phyloP scores from a whole-genome alignment of 148 eudicot species.

The Pharnaceum exiguum region DNA sequence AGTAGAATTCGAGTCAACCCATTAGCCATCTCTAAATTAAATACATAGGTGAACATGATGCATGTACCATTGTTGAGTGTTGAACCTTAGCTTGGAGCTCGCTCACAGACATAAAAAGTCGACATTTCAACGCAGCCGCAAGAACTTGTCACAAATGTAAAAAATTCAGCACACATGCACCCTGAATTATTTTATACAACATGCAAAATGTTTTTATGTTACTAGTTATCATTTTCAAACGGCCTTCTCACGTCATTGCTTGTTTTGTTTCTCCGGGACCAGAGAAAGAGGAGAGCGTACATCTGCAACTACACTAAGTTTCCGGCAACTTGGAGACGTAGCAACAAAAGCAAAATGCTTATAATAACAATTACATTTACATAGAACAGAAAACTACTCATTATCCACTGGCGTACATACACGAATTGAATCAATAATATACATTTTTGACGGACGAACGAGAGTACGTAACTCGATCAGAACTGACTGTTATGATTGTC shows the following conservation, averaged over 20 bases:
- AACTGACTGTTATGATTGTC: slow-evolving; percentile 32
- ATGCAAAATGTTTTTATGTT: background rate
- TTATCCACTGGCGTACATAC: slow-evolving; percentile 3
- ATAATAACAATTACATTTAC: background rate
- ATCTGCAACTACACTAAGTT: no score
- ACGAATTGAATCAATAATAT: background rate
- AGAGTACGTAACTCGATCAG: slow-evolving; percentile 40
- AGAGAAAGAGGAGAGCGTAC: background rate
- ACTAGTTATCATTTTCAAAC: background rate
- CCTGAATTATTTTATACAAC: no score
- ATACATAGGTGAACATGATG: no score
- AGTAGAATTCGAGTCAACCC: no score
- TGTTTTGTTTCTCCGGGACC: slow-evolving; percentile 4
- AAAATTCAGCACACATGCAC: no score
- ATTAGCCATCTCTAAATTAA: no score
- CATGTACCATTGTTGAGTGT: no score
- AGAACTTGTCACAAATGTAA: no score
- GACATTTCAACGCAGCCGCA: no score
- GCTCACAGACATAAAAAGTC: no score
- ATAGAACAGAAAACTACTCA: background rate
- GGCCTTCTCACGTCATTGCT: slow-evolving; percentile 11
- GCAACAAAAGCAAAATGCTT: background rate
- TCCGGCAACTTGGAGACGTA: slow-evolving; percentile 14
- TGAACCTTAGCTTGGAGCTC: no score
- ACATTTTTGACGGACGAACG: slow-evolving; percentile 13